phyloP scores from a whole-genome alignment of 768 basidiomycete species.

The Mycena galericulata region DNA sequence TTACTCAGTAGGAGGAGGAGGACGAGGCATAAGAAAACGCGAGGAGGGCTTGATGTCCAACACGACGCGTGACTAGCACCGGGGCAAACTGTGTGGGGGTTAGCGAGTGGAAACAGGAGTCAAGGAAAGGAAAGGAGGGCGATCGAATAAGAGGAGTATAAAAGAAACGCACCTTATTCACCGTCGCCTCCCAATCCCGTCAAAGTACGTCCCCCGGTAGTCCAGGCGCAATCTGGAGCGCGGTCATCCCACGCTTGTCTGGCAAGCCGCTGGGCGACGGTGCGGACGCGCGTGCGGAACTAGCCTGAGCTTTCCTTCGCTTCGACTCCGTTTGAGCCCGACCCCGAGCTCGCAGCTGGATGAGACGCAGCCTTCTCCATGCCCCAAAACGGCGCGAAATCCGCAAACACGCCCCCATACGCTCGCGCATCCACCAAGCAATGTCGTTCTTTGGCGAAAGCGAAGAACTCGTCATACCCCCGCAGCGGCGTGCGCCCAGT shows the following conservation, averaged over 20 bases:
- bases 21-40: neutral
- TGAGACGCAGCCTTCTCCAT: too few relatives aligned
- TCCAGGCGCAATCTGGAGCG: constrained; percentile 14
- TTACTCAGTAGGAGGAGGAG: neutral
- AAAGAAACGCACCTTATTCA: constrained; percentile 16
- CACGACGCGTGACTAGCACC: constrained; percentile 32
- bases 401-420: constrained; percentile 14
- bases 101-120: too few relatives aligned
- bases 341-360: too few relatives aligned
- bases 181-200: constrained; percentile 28
- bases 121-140: too few relatives aligned
- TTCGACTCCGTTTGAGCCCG: too few relatives aligned
- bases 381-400: constrained; percentile 33
- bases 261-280: neutral
- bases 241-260: constrained; percentile 21
- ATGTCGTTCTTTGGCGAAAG: constrained; percentile 2
- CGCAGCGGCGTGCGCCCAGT: constrained; percentile 11
- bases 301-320: constrained; percentile 9
- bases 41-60: constrained; percentile 24
- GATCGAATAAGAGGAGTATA: too few relatives aligned
- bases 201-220: constrained; percentile 26
- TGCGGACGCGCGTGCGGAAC: constrained; percentile 29
- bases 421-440: constrained; percentile 21
- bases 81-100: constrained; percentile 29
- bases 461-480: constrained; percentile 28